These are phyloP conservation scores for Xanthoconium stramineum DNA, from an alignment of 768 basidiomycete species.

Conservation along the genomic window DNA sequence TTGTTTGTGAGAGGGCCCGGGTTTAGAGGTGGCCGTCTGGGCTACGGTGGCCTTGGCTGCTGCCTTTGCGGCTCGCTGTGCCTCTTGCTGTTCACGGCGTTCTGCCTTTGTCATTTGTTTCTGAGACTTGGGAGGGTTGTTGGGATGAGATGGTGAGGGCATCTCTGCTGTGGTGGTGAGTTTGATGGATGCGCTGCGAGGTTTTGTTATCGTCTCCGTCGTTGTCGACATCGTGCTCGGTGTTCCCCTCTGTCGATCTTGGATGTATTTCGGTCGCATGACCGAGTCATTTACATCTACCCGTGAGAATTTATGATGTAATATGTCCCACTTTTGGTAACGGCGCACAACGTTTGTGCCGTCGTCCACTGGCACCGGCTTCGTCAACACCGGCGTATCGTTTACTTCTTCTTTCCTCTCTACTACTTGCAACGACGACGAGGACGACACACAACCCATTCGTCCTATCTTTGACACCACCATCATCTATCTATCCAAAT, in stretches of 20 bases:
- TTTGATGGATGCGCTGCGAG: slow-evolving; percentile 15
- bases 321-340: slow-evolving; percentile 10
- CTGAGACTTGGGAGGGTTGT: slow-evolving; percentile 42
- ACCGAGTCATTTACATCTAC: slow-evolving; percentile 14
- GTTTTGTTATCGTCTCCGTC: slow-evolving; percentile 19
- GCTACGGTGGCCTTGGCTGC: slow-evolving; percentile 37
- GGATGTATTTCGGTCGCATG: neutral
- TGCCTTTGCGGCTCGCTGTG: slow-evolving; percentile 75
- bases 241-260: neutral
- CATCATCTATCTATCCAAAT: neutral
- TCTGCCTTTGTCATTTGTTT: slow-evolving; percentile 80
- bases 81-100: slow-evolving; percentile 74
- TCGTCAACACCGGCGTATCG: neutral
- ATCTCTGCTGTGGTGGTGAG: slow-evolving; percentile 12
- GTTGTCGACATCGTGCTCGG: slow-evolving; percentile 21
- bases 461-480: neutral
- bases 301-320: slow-evolving; percentile 23
- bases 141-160: slow-evolving; percentile 5
- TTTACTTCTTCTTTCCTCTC: neutral
- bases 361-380: neutral
- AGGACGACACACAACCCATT: neutral
- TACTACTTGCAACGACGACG: neutral
- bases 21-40: slow-evolving; percentile 21
- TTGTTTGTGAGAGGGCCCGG: slow-evolving; percentile 29
- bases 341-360: neutral